These are phyloP conservation scores for Hysterium pulicare DNA, from an alignment of 2,329 filamentous ascomycete genomes.

Conservation along the genomic window DNA sequence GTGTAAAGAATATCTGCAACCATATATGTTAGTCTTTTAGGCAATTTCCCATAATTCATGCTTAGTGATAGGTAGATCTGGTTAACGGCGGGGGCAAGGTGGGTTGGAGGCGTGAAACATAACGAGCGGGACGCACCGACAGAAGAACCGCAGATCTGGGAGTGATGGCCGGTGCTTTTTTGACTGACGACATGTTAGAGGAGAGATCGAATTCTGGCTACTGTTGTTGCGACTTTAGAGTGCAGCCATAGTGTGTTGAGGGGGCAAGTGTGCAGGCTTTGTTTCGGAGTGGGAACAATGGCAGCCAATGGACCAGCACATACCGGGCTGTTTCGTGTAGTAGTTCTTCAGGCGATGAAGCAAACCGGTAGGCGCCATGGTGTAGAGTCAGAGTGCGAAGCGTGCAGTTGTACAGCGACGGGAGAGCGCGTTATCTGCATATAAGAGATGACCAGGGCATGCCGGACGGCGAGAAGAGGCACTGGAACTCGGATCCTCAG, in stretches of 20 bases:
- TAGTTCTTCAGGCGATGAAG: constrained; percentile 28
- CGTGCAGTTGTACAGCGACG: not conserved
- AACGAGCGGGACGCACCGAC: constrained; percentile 32
- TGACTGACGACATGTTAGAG: constrained; percentile 33
- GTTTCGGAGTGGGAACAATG: constrained; percentile 16
- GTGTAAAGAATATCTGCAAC: constrained; percentile 70
- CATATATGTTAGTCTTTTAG: constrained; percentile 18
- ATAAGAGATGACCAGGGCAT: constrained; percentile 1
- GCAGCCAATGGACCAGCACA: constrained; percentile 34
- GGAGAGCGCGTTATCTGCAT: not conserved
- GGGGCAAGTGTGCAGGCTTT: constrained; percentile 21
- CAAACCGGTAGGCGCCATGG: constrained; percentile 35
- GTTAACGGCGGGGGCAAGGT: constrained; percentile 10
- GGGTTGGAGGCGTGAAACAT: constrained; percentile 17
- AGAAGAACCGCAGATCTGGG: constrained; percentile 33
- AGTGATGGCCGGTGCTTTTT: constrained; percentile 35
- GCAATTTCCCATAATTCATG: constrained; percentile 10
- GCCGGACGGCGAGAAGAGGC: not conserved
- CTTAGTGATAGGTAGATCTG: constrained; percentile 23
- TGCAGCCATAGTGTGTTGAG: too few relatives aligned
- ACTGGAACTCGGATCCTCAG: not conserved
- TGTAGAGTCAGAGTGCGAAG: not conserved
- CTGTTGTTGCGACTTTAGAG: not conserved
- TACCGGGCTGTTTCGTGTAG: constrained; percentile 34
- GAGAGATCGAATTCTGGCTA: constrained; percentile 1